Conservation (phyloP, 306 rosid genomes). For the Acacia melanoxylon region DNA sequence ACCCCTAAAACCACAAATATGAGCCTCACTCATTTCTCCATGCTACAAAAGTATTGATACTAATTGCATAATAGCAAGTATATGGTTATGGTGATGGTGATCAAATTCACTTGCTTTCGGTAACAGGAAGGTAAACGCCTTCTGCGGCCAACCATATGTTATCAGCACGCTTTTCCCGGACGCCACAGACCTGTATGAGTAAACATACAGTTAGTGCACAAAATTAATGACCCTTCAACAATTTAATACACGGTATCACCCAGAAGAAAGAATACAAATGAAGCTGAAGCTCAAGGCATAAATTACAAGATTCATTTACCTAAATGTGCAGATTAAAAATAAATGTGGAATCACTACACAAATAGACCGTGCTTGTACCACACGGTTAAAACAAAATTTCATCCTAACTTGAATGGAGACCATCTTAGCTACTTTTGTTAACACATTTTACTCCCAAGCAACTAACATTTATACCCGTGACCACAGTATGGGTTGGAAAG, state of each 20-base stretch:
- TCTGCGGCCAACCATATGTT: constrained; percentile 95
- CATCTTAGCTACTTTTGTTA: not conserved
- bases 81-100: not conserved
- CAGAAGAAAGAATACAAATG: not conserved
- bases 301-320: not conserved
- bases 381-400: not conserved
- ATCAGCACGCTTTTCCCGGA: constrained; percentile 86
- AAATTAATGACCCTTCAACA: not conserved
- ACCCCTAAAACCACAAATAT: constrained; percentile 33
- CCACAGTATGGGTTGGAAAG: not conserved
- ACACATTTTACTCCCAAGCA: constrained; percentile 19
- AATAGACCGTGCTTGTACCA: not conserved
- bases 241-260: not conserved
- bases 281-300: not conserved
- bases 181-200: constrained; percentile 71
- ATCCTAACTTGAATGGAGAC: not conserved
- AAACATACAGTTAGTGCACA: constrained; percentile 9
- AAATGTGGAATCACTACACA: not conserved
- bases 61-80: not conserved
- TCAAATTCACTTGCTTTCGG: constrained; percentile 59
- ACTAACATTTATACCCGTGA: not conserved
- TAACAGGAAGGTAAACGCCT: constrained; percentile 89
- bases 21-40: constrained; percentile 29
- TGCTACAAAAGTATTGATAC: constrained; percentile 18
- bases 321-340: not conserved